Conservation (phyloP, 2,329 filamentous ascomycete species). For the Pseudofabraea citricarpa region DNA sequence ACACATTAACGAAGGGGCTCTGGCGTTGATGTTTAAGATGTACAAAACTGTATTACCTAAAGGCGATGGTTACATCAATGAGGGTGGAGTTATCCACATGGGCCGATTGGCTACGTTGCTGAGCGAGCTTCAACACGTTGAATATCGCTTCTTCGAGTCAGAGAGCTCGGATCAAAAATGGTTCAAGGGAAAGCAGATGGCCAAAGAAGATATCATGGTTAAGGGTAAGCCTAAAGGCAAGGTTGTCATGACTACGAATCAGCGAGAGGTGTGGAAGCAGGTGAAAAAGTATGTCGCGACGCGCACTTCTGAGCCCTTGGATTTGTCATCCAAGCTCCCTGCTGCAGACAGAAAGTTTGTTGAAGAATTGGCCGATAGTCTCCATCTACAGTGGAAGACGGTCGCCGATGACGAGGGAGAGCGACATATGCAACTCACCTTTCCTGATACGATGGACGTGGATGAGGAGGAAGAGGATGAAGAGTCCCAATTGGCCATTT, state of each 20-base stretch:
- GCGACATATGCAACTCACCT: slow-evolving; percentile 59
- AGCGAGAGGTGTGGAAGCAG: slow-evolving; percentile 77
- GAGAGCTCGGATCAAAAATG: slow-evolving; percentile 86
- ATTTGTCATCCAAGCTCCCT: slow-evolving; percentile 68
- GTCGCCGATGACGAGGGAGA: slow-evolving; percentile 60
- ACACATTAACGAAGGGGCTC: slow-evolving; percentile 96
- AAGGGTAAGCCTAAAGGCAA: slow-evolving; percentile 59
- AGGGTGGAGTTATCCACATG: slow-evolving; percentile 88
- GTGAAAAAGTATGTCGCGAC: slow-evolving; percentile 80
- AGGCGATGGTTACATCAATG: slow-evolving; percentile 93
- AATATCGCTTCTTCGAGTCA: slow-evolving; percentile 87
- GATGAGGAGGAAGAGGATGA: slow-evolving; percentile 69
- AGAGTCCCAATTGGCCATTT: slow-evolving; percentile 76
- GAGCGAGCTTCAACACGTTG: slow-evolving; percentile 80
- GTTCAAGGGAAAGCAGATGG: slow-evolving; percentile 81
- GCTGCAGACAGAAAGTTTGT: slow-evolving; percentile 91
- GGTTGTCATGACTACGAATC: slow-evolving; percentile 69
- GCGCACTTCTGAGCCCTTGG: slow-evolving; percentile 58
- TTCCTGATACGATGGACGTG: slow-evolving; percentile 41
- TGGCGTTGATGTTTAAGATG: slow-evolving; percentile 94
- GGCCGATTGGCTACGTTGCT: slow-evolving; percentile 72
- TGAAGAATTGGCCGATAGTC: slow-evolving; percentile 72
- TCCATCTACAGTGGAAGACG: slow-evolving; percentile 62
- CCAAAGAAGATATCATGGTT: slow-evolving; percentile 61
- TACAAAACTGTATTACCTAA: slow-evolving; percentile 89